Evolutionary conservation across 129 eudicot species (phyloP).

Genomic region (Tanacetum coccineum): DNA sequence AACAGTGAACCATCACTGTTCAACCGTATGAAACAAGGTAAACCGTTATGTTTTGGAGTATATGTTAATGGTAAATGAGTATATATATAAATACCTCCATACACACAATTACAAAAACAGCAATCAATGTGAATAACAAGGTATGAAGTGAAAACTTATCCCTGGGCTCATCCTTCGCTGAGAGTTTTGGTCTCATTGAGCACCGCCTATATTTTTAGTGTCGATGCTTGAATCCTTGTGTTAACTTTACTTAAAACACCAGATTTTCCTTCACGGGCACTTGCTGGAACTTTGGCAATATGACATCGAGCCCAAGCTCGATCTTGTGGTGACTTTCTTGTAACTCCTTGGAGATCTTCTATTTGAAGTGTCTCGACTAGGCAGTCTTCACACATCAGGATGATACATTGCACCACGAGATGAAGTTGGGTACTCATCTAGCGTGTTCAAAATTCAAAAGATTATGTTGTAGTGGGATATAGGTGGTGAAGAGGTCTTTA

Average conservation of each 20-base stretch:
- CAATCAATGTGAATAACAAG: too few species aligned
- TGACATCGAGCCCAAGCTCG: slow-evolving; percentile 72
- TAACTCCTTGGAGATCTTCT: slow-evolving; percentile 69
- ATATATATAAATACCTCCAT: too few species aligned
- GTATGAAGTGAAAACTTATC: slow-evolving; percentile 36
- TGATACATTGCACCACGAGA: slow-evolving; percentile 81
- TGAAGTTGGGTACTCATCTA: slow-evolving; percentile 91
- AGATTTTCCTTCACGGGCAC: slow-evolving; percentile 75
- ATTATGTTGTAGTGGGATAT: slow-evolving; percentile 80
- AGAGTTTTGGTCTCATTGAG: slow-evolving; percentile 38
- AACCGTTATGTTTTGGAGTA: too few species aligned
- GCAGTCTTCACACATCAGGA: slow-evolving; percentile 99
- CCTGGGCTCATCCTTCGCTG: slow-evolving; percentile 56
- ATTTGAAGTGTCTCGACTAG: slow-evolving; percentile 68
- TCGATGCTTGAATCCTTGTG: slow-evolving; percentile 63
- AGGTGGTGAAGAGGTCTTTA: slow-evolving; percentile 77
- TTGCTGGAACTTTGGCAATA: slow-evolving; percentile 54
- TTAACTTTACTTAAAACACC: slow-evolving; percentile 55
- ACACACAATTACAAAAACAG: too few species aligned
- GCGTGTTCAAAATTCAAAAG: slow-evolving; percentile 91
- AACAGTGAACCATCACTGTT: too few species aligned
- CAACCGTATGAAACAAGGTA: too few species aligned
- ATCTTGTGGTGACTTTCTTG: slow-evolving; percentile 69
- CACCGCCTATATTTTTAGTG: slow-evolving; percentile 74
- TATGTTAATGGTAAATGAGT: too few species aligned